Evolutionary conservation across 2,329 filamentous ascomycete genomes (phyloP), one percentile per base, ranked within the genome.

Genomic region (Fusarium penzigii): DNA sequence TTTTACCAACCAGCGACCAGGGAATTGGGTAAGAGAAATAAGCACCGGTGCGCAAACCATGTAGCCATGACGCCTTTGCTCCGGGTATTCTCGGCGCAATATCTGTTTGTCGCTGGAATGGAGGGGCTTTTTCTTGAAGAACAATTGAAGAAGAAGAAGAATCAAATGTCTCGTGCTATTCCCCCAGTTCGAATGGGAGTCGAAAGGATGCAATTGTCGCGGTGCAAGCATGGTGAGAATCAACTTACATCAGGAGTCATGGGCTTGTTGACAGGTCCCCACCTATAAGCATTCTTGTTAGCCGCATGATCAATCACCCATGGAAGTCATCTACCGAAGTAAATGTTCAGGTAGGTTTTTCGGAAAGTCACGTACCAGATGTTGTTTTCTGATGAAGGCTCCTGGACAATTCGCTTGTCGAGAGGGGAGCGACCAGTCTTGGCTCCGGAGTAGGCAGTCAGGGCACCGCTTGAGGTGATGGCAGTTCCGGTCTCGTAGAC

Each of bases 181-280:
- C 39, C 16, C n/a, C 29, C 29, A 16, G 38, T 12, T 29, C 29
- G 17, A 20, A 14, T 20, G 47, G 50, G 57, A 32, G 42, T 29
- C 4, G 32, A 14, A 9, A n/a, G n/a, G 9, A 5, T 12, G 32
- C 32, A 36, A 36, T 36, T 14, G 32, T 36, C 32, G 13, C 32
- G 13, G 32, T 11, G 9, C 13, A 36, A 11, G 10, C 13, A 36
- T 36, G 32, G 49, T 44, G 41, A 44, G 52, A 57, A 42, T 29
- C 39, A 50, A 36, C 63, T 65, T 88, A 97, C 94, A 75, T 97
- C 92, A 67, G 92, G 85, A 64, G 85, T 87, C 94, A 99, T 99
- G 71, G 93, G 90, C 85, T 97, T 97, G 84, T 99, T 99, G 65
- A 99, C 94, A 51, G 94, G 93, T 69, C 94, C 94, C 94, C 94